These are phyloP conservation scores for Dendrocalamus sinicus DNA, from an alignment of 176 grass and related monocot genomes.

Conservation along the genomic window DNA sequence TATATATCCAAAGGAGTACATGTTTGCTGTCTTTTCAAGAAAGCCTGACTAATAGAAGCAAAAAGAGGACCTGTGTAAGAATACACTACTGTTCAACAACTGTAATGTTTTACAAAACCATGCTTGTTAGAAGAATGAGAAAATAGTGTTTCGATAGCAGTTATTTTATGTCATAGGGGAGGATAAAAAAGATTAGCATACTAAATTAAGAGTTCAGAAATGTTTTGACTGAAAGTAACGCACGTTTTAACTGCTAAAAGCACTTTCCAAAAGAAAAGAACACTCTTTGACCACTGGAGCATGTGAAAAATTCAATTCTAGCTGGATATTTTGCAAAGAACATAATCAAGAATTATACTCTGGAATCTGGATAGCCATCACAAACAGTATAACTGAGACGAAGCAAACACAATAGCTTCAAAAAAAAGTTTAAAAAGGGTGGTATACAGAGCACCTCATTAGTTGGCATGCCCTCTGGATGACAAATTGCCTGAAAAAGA, in stretches of 20 bases:
- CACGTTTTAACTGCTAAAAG: neutral
- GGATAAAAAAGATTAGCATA: neutral
- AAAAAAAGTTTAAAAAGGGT: neutral
- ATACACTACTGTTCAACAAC: neutral
- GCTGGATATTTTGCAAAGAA: neutral
- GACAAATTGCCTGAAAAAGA: slow-evolving; percentile 64
- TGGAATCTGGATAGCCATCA: neutral
- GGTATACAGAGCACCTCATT: slow-evolving; percentile 54
- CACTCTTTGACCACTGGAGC: neutral
- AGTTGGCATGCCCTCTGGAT: slow-evolving; percentile 46
- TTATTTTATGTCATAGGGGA: neutral
- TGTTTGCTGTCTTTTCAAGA: slow-evolving; percentile 50
- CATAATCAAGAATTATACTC: neutral
- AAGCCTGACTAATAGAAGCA: slow-evolving; percentile 60
- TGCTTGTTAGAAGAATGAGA: neutral
- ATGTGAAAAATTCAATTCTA: slow-evolving; percentile 8
- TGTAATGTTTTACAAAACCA: neutral
- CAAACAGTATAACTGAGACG: neutral
- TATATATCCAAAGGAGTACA: slow-evolving; percentile 53
- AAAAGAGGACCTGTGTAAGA: slow-evolving; percentile 14
- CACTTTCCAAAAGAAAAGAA: neutral
- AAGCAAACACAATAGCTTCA: neutral
- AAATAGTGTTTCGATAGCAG: neutral
- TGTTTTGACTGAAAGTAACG: neutral
- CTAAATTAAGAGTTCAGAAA: neutral